A percentile compares a stretch with the other conserved stretches of the same genome.
Conservation (phyloP, 148 eudicot genomes). For the Rhododendron vialii region DNA sequence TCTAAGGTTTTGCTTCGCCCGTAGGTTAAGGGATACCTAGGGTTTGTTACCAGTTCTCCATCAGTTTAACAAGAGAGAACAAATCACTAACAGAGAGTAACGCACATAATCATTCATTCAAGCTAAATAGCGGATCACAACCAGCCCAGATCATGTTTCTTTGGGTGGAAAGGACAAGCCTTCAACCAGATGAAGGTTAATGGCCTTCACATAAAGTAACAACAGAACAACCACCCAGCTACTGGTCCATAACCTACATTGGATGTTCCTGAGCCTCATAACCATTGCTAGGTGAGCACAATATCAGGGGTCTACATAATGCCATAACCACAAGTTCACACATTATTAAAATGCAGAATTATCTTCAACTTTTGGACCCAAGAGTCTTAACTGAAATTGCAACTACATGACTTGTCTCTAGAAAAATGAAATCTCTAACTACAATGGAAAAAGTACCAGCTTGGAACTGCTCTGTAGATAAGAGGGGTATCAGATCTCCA, state of each 20-base stretch:
- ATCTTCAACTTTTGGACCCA: neutral
- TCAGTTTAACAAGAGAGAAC: neutral
- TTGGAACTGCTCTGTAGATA: slow-evolving; percentile 97
- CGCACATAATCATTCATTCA: neutral
- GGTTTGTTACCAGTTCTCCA: neutral
- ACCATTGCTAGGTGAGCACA: neutral
- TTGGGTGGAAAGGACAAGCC: neutral
- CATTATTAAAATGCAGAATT: neutral
- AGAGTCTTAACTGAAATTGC: neutral
- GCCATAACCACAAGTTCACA: neutral
- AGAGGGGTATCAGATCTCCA: slow-evolving; percentile 99
- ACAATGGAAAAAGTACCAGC: slow-evolving; percentile 49
- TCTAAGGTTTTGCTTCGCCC: neutral
- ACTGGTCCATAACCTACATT: neutral
- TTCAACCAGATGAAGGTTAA: no score
- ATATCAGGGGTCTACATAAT: neutral
- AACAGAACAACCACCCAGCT: neutral
- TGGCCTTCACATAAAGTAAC: neutral
- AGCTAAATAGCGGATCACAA: neutral
- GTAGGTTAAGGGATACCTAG: neutral
- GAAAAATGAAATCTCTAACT: neutral
- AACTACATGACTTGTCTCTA: neutral
- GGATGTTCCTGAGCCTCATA: neutral
- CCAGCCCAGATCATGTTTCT: neutral
- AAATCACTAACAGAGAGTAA: neutral